Conservation (phyloP, 1,139 yeast species). For the Scheffersomyces titani region DNA sequence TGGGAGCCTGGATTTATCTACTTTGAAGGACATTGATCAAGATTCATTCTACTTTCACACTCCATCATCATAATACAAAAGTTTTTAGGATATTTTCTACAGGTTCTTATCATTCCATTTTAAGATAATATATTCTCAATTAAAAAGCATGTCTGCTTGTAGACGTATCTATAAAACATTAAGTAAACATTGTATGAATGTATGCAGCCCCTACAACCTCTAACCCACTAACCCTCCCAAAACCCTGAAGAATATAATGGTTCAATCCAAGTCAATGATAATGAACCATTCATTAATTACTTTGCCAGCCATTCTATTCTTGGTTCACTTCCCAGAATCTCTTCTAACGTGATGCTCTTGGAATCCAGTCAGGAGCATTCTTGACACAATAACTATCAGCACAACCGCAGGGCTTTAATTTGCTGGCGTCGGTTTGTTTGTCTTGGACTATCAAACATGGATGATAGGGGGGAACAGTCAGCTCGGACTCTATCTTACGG, state of each 20-base stretch:
- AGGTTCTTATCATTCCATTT: background rate
- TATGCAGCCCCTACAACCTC: background rate
- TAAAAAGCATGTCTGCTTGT: background rate
- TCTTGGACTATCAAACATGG: slow-evolving; percentile 50
- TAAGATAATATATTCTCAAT: background rate
- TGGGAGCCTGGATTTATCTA: background rate
- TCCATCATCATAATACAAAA: background rate
- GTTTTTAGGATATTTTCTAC: background rate
- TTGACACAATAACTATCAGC: slow-evolving; percentile 46
- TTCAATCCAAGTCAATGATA: background rate
- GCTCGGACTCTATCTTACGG: slow-evolving; percentile 8
- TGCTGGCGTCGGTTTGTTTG: slow-evolving; percentile 40
- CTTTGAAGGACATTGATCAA: background rate
- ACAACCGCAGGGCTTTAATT: slow-evolving; percentile 45
- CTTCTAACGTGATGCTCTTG: slow-evolving; percentile 19
- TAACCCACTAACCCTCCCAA: background rate
- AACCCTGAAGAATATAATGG: background rate
- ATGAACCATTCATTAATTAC: background rate
- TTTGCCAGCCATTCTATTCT: too few relatives aligned
- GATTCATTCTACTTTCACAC: background rate
- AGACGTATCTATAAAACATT: background rate
- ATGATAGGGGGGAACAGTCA: slow-evolving; percentile 38
- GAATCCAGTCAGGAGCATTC: slow-evolving; percentile 47
- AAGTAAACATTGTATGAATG: background rate
- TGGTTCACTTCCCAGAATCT: background rate